Evolutionary conservation across 805 yeast genomes (phyloP).

Genomic region (Metschnikowia matae): DNA sequence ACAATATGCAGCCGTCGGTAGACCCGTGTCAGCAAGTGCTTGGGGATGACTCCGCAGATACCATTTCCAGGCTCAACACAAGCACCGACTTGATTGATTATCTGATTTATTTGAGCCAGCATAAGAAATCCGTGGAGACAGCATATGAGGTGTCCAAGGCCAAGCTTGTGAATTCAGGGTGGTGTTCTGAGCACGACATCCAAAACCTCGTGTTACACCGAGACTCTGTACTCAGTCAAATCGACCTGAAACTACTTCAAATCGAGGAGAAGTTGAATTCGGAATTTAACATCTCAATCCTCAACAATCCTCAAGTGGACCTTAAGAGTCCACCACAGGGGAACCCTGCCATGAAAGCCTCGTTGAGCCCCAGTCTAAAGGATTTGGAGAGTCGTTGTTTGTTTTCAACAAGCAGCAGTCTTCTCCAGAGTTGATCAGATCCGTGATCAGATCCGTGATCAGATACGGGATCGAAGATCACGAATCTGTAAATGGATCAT

Average conservation of each 20-base stretch:
- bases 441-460: too few relatives aligned
- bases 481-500: too few relatives aligned
- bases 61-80: slow-evolving; percentile 21
- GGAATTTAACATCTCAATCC: slow-evolving; percentile 26
- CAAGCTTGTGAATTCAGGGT: slow-evolving; percentile 33
- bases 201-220: slow-evolving; percentile 33
- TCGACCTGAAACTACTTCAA: slow-evolving; percentile 35
- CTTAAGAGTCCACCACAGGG: not conserved
- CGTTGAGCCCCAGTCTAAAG: slow-evolving; percentile 31
- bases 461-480: not conserved
- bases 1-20: slow-evolving; percentile 8
- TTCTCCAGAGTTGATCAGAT: not conserved
- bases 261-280: slow-evolving; percentile 35
- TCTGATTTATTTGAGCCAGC: slow-evolving; percentile 29
- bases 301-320: slow-evolving; percentile 8
- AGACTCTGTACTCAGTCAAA: slow-evolving; percentile 34
- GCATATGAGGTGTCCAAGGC: slow-evolving; percentile 32
- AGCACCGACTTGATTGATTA: slow-evolving; percentile 29
- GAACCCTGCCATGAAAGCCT: slow-evolving; percentile 2
- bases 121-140: slow-evolving; percentile 30
- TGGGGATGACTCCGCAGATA: not conserved
- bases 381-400: slow-evolving; percentile 31
- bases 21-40: not conserved
- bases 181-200: slow-evolving; percentile 42
- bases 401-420: slow-evolving; percentile 16